Conservation (phyloP, 768 basidiomycete genomes). For the Agaricus sinodeliciosus region DNA sequence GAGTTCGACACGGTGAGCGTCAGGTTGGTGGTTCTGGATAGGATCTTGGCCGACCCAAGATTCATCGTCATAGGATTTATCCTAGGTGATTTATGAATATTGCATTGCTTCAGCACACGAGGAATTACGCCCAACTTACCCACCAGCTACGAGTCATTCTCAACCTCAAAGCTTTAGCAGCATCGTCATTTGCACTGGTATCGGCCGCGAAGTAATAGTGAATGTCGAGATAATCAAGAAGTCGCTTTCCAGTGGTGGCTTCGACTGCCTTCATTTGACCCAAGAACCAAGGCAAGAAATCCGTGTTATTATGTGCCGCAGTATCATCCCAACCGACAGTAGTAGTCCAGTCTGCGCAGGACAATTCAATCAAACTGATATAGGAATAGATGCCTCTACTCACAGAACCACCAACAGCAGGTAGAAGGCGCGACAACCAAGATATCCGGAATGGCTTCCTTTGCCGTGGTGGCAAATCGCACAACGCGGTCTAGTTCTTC, state of each 20-base stretch:
- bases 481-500: conserved; percentile 44
- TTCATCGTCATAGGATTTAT: conserved; percentile 45
- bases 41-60: conserved; percentile 41
- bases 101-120: background rate
- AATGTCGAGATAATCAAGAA: conserved; percentile 50
- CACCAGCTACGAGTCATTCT: conserved; percentile 46
- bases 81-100: conserved; percentile 17
- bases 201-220: conserved; percentile 51
- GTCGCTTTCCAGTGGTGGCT: conserved; percentile 27
- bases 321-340: conserved; percentile 40
- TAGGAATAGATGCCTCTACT: conserved; percentile 11
- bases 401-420: conserved; percentile 41
- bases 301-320: conserved; percentile 42
- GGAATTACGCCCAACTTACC: conserved; percentile 21
- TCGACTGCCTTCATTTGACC: conserved; percentile 37
- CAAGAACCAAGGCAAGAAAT: conserved; percentile 54
- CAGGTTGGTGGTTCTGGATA: conserved; percentile 38
- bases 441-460: conserved; percentile 37
- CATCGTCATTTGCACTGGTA: conserved; percentile 45
- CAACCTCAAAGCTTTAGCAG: conserved; percentile 43
- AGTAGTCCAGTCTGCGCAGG: conserved; percentile 44
- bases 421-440: conserved; percentile 42
- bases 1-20: conserved; percentile 35
- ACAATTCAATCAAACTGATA: background rate
- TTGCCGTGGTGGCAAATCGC: conserved; percentile 32